phyloP scores from a whole-genome alignment of 2,329 filamentous ascomycete species.

The Neocucurbitaria cava region DNA sequence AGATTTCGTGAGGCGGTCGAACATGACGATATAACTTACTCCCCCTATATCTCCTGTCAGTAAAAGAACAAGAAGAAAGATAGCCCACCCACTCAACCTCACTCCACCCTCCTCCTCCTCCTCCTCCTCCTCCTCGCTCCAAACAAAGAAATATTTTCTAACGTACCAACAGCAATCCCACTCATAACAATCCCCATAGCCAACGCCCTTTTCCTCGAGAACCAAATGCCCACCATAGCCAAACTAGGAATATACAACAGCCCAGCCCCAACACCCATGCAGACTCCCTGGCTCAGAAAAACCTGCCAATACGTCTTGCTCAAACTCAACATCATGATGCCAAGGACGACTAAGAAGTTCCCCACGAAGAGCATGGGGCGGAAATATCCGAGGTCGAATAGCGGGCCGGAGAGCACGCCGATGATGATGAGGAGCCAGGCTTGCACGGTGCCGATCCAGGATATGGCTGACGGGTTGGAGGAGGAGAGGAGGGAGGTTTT shows the following conservation, averaged over 20 bases:
- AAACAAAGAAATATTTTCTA: neutral
- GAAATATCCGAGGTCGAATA: conserved; percentile 58
- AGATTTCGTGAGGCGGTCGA: conserved; percentile 35
- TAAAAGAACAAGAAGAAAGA: no score
- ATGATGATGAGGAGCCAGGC: conserved; percentile 59
- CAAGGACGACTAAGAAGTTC: conserved; percentile 63
- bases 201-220: conserved; percentile 40
- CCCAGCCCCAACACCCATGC: conserved; percentile 51
- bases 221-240: conserved; percentile 47
- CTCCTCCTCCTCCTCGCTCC: neutral
- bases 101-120: neutral
- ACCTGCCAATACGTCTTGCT: conserved; percentile 63
- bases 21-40: conserved; percentile 47
- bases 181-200: conserved; percentile 48
- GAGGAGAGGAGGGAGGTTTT: conserved; percentile 46
- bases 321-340: conserved; percentile 68
- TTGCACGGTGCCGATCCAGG: conserved; percentile 57
- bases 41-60: conserved; percentile 37
- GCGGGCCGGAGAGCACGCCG: conserved; percentile 57
- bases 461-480: conserved; percentile 47
- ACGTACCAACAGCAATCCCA: conserved; percentile 47
- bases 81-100: no score
- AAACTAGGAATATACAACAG: conserved; percentile 48
- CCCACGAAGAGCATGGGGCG: conserved; percentile 55
- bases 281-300: conserved; percentile 62